Evolutionary conservation across 2,329 filamentous ascomycete genomes (phyloP), one percentile per base, ranked within the genome.

Genomic region (Fusarium annulatum): DNA sequence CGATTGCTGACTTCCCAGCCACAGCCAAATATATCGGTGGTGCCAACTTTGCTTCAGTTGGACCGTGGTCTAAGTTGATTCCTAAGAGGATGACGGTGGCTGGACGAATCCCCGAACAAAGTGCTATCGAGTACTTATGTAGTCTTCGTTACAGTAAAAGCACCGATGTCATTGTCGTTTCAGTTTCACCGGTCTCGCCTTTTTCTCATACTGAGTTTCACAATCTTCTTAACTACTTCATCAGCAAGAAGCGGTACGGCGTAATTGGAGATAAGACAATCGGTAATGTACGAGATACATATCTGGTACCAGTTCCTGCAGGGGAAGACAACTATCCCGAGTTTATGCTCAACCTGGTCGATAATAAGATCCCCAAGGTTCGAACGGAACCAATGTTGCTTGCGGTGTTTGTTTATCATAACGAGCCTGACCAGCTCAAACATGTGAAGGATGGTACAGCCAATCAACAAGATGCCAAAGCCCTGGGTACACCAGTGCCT

Each of bases 121-220:
- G 92, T 73, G 96, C 96, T 16, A 94, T 95, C 64, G 94, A 97
- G 69, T 99, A 99, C 78, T 90, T 99, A 1, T 96, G 94, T 79
- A 91, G 94, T 57, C 86, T 98, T 69, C 91, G 94, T 18, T 97
- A 94, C 81, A 96, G 93, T 79, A 89, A 89, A 59, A 91, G 91
- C 57, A 95, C 94, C 5, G 96, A 98, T 78, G 91, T 99, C 10
- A 89, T 94, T 2, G 93, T 98, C 28, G 89, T 97, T 26, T 90
- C 91, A 49, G 84, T 98, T 39, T 88, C 88, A 23, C 89, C 91
- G 2, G 88, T 91, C 3, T 90, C 92, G 28, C 86, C 91, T 9
- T 85, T 85, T 2, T 89, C 90, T 4, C 85, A 86, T 36, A 82
- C 86, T 11, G 88, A 90, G 30, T 97, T 97, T 79, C 88, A 93